Conservation (phyloP, 768 basidiomycete genomes). For the Pisolithus orientalis region DNA sequence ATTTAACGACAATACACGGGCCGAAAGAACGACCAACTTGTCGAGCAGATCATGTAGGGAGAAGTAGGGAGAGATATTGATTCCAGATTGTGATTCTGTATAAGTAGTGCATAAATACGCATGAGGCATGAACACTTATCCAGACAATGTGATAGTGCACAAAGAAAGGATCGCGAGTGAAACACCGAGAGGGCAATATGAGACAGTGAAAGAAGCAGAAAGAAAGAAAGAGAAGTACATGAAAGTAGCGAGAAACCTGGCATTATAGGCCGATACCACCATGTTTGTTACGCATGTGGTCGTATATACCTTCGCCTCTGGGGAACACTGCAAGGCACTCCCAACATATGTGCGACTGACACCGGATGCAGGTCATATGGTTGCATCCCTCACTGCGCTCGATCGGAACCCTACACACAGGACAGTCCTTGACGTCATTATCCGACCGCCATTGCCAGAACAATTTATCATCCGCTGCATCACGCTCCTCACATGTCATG, state of each 20-base stretch:
- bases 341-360: slow-evolving; percentile 79
- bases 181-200: not conserved
- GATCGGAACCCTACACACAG: slow-evolving; percentile 63
- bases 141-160: not conserved
- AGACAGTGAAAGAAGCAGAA: not conserved
- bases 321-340: slow-evolving; percentile 68
- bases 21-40: not conserved
- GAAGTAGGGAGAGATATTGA: not conserved
- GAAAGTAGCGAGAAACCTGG: not conserved
- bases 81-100: not conserved
- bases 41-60: not conserved
- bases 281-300: slow-evolving; percentile 65
- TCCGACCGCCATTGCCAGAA: slow-evolving; percentile 59
- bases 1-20: not conserved
- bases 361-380: slow-evolving; percentile 74
- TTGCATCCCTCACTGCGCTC: slow-evolving; percentile 75
- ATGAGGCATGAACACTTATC: not conserved
- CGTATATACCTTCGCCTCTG: slow-evolving; percentile 64
- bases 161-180: not conserved
- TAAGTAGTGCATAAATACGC: slow-evolving; percentile 1
- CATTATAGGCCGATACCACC: slow-evolving; percentile 49
- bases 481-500: slow-evolving; percentile 54
- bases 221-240: slow-evolving; percentile 1
- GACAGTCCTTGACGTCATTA: slow-evolving; percentile 71
- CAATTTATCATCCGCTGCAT: slow-evolving; percentile 43